Conservation (phyloP, 1,139 yeast genomes). For the Candida tropicalis region DNA sequence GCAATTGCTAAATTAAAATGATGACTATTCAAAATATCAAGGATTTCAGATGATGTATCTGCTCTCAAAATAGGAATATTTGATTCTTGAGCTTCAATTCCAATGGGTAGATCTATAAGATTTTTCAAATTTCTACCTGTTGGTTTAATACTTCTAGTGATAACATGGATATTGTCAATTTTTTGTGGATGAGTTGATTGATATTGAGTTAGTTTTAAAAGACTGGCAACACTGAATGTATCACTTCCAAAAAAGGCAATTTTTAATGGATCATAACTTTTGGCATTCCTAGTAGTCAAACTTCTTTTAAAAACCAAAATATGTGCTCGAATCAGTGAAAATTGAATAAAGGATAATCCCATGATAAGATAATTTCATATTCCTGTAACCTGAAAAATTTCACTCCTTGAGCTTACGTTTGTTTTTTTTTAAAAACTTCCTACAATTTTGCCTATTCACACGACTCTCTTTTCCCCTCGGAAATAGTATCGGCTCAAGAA, state of each 20-base stretch:
- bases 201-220: constrained; percentile 46
- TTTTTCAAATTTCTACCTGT: constrained; percentile 65
- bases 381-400: neutral
- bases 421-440: too few species aligned
- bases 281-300: constrained; percentile 2
- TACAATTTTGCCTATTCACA: too few species aligned
- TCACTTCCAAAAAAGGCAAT: constrained; percentile 86
- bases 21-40: constrained; percentile 21
- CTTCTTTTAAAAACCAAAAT: neutral
- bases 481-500: too few species aligned
- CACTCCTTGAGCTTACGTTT: too few species aligned
- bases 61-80: constrained; percentile 54
- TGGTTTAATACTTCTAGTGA: constrained; percentile 68
- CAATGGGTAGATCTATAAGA: constrained; percentile 59
- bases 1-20: constrained; percentile 73
- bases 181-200: constrained; percentile 25
- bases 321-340: neutral
- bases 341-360: too few species aligned
- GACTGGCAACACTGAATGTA: constrained; percentile 63
- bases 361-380: too few species aligned
- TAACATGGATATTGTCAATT: constrained; percentile 49
- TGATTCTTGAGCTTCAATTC: constrained; percentile 36
- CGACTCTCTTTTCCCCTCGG: too few species aligned
- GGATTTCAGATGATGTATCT: constrained; percentile 59
- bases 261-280: constrained; percentile 14